Conservation (phyloP, 1,139 yeast genomes). For the Geotrichum australiense region DNA sequence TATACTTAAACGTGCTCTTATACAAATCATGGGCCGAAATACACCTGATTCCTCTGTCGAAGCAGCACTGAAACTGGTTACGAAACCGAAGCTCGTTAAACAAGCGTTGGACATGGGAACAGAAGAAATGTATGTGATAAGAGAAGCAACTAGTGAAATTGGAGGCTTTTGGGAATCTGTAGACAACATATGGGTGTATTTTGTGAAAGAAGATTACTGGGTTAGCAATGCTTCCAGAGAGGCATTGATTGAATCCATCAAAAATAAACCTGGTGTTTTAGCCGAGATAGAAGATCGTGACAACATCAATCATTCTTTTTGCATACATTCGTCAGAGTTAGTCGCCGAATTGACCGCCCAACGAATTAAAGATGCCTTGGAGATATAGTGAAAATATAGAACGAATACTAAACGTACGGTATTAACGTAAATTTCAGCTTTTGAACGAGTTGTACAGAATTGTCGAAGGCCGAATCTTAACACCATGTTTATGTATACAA, state of each 20-base stretch:
- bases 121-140: slow-evolving; percentile 49
- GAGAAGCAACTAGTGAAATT: slow-evolving; percentile 37
- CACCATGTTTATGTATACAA: not conserved
- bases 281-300: slow-evolving; percentile 28
- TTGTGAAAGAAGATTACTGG: slow-evolving; percentile 58
- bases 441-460: no score
- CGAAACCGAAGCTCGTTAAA: slow-evolving; percentile 39
- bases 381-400: not conserved
- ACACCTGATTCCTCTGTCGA: slow-evolving; percentile 33
- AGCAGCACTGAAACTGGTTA: slow-evolving; percentile 41
- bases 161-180: slow-evolving; percentile 43
- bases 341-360: slow-evolving; percentile 42
- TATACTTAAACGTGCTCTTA: slow-evolving; percentile 17
- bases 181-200: slow-evolving; percentile 46
- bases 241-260: slow-evolving; percentile 38
- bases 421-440: no score
- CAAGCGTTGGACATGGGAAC: slow-evolving; percentile 52
- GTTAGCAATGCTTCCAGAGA: slow-evolving; percentile 45
- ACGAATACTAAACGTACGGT: not conserved
- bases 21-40: slow-evolving; percentile 18
- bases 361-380: slow-evolving; percentile 7
- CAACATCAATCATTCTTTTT: slow-evolving; percentile 49
- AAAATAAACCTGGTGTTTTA: slow-evolving; percentile 31
- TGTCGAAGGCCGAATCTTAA: no score
- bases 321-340: slow-evolving; percentile 47